Conservation (phyloP, 2,329 filamentous ascomycete species). For the Bipolaris zeicola region DNA sequence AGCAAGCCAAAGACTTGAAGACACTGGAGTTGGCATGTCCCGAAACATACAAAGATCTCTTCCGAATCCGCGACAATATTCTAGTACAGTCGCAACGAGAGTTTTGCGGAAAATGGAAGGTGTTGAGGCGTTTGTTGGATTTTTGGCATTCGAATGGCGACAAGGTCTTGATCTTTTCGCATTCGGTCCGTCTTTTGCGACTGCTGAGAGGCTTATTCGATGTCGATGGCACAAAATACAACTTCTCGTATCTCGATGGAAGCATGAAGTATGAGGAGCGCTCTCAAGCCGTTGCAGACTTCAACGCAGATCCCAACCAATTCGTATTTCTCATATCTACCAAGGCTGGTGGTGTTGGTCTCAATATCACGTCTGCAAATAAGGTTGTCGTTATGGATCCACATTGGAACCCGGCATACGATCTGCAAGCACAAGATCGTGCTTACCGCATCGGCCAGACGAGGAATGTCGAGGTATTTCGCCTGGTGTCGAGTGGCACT, state of each 20-base stretch:
- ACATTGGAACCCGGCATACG: slow-evolving; percentile 95
- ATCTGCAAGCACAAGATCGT: slow-evolving; percentile 93
- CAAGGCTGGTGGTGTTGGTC: slow-evolving; percentile 86
- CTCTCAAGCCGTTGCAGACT: slow-evolving; percentile 81
- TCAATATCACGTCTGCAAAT: slow-evolving; percentile 97
- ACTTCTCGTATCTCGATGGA: slow-evolving; percentile 88
- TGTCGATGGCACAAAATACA: slow-evolving; percentile 77
- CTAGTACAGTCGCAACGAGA: slow-evolving; percentile 82
- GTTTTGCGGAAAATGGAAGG: slow-evolving; percentile 96
- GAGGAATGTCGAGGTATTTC: slow-evolving; percentile 92
- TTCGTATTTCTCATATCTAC: slow-evolving; percentile 98
- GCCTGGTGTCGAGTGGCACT: slow-evolving; percentile 86
- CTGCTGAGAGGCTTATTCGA: slow-evolving; percentile 87
- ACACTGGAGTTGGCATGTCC: slow-evolving; percentile 78
- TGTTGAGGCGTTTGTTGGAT: slow-evolving; percentile 81
- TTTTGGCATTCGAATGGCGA: slow-evolving; percentile 91
- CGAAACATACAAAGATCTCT: slow-evolving; percentile 74
- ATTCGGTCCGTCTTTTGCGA: slow-evolving; percentile 82
- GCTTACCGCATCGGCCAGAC: slow-evolving; percentile 95
- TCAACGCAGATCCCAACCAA: slow-evolving; percentile 83
- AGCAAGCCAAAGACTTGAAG: slow-evolving; percentile 77
- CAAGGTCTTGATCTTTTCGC: slow-evolving; percentile 94
- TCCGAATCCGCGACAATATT: slow-evolving; percentile 76
- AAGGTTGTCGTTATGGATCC: slow-evolving; percentile 97
- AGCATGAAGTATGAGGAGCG: slow-evolving; percentile 82